These are phyloP conservation scores for Curvularia lunata DNA, from an alignment of 2,329 filamentous ascomycete genomes.

Conservation along the genomic window DNA sequence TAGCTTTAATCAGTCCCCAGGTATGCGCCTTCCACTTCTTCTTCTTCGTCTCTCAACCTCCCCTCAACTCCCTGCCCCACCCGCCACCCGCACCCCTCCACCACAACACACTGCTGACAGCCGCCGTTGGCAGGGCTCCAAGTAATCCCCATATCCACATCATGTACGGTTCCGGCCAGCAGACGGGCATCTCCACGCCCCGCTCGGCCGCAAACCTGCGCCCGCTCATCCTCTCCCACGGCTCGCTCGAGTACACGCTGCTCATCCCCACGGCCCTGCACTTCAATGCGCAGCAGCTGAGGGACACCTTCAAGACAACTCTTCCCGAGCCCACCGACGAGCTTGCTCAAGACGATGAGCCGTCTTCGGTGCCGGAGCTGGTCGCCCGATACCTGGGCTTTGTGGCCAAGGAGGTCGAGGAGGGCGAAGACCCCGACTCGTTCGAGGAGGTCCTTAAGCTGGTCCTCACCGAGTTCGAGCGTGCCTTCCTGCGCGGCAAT, in stretches of 20 bases:
- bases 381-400: constrained; percentile 93
- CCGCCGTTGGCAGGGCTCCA: constrained; percentile 10
- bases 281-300: constrained; percentile 93
- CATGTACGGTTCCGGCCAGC: constrained; percentile 86
- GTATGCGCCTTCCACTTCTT: constrained; percentile 18
- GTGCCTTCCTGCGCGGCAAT: constrained; percentile 91
- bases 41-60: not conserved
- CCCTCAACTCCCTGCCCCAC: not conserved
- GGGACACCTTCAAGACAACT: constrained; percentile 84
- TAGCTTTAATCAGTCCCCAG: constrained; percentile 21
- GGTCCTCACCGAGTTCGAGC: constrained; percentile 93
- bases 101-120: constrained; percentile 18
- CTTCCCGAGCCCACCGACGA: constrained; percentile 94
- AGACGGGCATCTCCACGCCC: constrained; percentile 96
- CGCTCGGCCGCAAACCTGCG: constrained; percentile 91
- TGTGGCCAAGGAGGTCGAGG: constrained; percentile 85
- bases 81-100: constrained; percentile 3
- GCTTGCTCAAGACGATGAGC: constrained; percentile 96
- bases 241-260: constrained; percentile 94
- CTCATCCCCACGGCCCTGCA: constrained; percentile 94
- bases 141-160: constrained; percentile 16
- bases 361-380: constrained; percentile 91
- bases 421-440: constrained; percentile 89
- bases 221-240: constrained; percentile 88
- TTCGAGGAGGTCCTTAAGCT: constrained; percentile 94